These are phyloP conservation scores for Malus asiatica DNA, from an alignment of 306 rosid genomes.

Conservation along the genomic window DNA sequence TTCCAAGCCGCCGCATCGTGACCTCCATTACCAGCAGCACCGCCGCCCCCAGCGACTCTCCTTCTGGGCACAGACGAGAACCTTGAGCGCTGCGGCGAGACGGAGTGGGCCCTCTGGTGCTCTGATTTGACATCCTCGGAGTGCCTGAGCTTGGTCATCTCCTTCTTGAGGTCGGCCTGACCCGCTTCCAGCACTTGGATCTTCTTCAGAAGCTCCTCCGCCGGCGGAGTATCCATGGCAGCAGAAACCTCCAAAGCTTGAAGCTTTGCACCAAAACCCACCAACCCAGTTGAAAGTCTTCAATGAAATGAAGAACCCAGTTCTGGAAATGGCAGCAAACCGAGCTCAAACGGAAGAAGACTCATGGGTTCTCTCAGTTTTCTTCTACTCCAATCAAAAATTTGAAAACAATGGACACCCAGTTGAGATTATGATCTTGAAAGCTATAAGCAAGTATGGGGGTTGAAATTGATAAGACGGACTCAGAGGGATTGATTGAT, in stretches of 20 bases:
- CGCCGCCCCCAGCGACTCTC: slow-evolving; percentile 21
- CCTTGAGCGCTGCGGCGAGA: slow-evolving; percentile 84
- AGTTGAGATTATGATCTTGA: slow-evolving; percentile 9
- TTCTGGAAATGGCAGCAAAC: slow-evolving; percentile 4
- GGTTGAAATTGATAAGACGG: slow-evolving; percentile 31
- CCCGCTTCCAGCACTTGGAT: slow-evolving; percentile 80
- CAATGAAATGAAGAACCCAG: slow-evolving; percentile 6
- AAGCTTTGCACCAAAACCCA: background rate
- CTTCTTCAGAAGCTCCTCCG: slow-evolving; percentile 77
- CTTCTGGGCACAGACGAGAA: slow-evolving; percentile 30
- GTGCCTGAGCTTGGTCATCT: slow-evolving; percentile 67
- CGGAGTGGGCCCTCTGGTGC: slow-evolving; percentile 84
- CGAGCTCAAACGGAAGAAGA: background rate
- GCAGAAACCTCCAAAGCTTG: background rate
- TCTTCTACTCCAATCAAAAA: background rate
- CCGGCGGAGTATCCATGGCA: slow-evolving; percentile 55
- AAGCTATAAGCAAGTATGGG: background rate
- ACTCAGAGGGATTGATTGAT: slow-evolving; percentile 6
- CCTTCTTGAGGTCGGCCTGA: slow-evolving; percentile 72
- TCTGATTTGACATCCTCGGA: slow-evolving; percentile 21
- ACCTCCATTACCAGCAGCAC: background rate
- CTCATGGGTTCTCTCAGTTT: slow-evolving; percentile 13
- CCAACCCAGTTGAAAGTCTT: background rate
- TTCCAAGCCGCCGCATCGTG: slow-evolving; percentile 33
- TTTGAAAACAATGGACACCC: background rate